Base-by-base conservation (phyloP, 441 rosid genomes). In the Populus hybrid region DNA sequence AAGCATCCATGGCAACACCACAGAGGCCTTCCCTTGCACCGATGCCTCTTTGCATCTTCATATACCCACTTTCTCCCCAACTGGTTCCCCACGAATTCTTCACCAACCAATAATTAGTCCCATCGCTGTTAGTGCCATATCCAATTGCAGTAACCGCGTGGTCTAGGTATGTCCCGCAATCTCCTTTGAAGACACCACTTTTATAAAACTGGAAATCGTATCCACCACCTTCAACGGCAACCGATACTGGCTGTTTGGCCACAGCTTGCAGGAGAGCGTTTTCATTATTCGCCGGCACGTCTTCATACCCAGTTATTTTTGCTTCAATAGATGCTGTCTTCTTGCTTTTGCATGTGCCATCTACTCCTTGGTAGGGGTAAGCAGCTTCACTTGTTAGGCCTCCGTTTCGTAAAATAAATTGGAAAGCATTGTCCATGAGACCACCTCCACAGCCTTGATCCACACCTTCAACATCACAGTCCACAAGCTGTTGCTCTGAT, bases 361-460 rank as follows among this genome's bases (percentile, higher is more conserved):
- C 74, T 3, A 12, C 63, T 66, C 85, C 86, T 24, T 61, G 23
- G 78, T 91, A 93, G 69, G 94, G 94, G 78, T 93, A 91, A 36
- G 72, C 78, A 11, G 78, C 20, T 81, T 91, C 93, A 3, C 90
- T 82, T n/a, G 90, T 78, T 26, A 93, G 75, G 36, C 97, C 97
- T 24, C 90, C 86, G 36, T 80, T 88, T n/a, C 82, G 75, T 79
- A 82, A 75, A 80, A 91, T 89, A 79, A 85, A 93, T 26, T 91
- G 87, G 77, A 91, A 91, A 9, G 97, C 96, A 57, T 67, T 57
- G 21, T 91, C 97, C 97, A 91, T 87, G 7, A 90, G 80, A 63
- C 97, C 97, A 32, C 96, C 96, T 18, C 80, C 79, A 72, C 97
- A 93, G 11, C 96, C 97, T 38, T 89, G 82, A 73, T 93, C 87